Conservation (phyloP, 352 stramenopile genomes). For the Phytophthora uliginosa region DNA sequence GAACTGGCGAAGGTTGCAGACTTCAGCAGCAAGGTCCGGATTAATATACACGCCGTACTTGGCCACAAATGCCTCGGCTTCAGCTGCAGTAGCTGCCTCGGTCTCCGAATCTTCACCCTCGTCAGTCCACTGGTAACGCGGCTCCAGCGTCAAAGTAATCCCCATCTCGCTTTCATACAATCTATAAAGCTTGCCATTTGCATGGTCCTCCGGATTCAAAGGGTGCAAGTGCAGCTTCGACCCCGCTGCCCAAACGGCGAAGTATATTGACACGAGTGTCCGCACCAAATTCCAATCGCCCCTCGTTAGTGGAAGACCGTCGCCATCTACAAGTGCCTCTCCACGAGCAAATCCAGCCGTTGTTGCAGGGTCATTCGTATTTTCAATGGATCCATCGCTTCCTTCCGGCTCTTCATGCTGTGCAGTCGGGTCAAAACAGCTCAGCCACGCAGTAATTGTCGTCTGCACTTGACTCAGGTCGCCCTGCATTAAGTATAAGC, state of each 20-base stretch:
- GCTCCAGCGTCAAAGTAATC: conserved; percentile 52
- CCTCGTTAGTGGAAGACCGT: conserved; percentile 81
- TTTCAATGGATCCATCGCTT: conserved; percentile 37
- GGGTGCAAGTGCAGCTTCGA: conserved; percentile 62
- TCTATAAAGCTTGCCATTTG: conserved; percentile 31
- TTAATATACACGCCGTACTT: conserved; percentile 91
- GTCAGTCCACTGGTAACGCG: conserved; percentile 40
- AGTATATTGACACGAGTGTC: conserved; percentile 84
- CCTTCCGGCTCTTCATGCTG: conserved; percentile 54
- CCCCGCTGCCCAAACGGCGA: conserved; percentile 71
- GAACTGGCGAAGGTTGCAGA: conserved; percentile 81
- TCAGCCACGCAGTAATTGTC: conserved; percentile 73
- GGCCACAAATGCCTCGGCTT: conserved; percentile 76
- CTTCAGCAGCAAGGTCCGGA: conserved; percentile 81
- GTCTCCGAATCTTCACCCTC: conserved; percentile 7
- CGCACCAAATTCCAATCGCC: conserved; percentile 89
- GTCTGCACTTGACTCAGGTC: conserved; percentile 62
- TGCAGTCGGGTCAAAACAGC: conserved; percentile 81
- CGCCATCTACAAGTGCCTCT: conserved; percentile 80
- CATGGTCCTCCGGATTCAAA: conserved; percentile 30
- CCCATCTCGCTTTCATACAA: conserved; percentile 82
- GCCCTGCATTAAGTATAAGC: conserved; percentile 80
- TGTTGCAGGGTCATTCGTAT: conserved; percentile 23
- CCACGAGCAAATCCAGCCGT: conserved; percentile 63
- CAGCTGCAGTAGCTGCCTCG: conserved; percentile 35